phyloP scores from a whole-genome alignment of 768 basidiomycete genomes.

The Phaffia australis region DNA sequence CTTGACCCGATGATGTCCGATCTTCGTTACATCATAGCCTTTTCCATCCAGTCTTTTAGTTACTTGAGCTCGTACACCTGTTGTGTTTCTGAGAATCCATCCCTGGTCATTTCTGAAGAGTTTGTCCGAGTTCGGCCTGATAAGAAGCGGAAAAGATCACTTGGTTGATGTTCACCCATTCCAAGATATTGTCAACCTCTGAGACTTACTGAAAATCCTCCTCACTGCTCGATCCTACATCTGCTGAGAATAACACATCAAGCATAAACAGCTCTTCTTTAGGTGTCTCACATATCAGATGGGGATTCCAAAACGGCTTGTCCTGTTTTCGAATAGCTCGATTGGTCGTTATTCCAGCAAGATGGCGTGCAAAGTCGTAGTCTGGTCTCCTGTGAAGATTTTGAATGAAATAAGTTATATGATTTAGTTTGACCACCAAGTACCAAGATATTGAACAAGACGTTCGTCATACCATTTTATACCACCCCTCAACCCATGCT shows the following conservation, averaged over 20 bases:
- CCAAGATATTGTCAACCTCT: not conserved
- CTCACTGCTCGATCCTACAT: not conserved
- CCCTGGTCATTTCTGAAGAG: conserved; percentile 7
- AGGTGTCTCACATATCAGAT: not conserved
- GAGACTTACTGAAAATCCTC: conserved; percentile 16
- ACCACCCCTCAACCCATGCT: not conserved
- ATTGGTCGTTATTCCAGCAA: not conserved
- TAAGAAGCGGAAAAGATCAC: not conserved
- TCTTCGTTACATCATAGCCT: conserved; percentile 78
- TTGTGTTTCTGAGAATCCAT: not conserved
- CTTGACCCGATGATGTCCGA: conserved; percentile 68
- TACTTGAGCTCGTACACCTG: conserved; percentile 49
- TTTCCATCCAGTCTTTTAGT: conserved; percentile 67
- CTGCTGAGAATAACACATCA: conserved; percentile 14
- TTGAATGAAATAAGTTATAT: too few species aligned
- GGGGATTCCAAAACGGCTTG: conserved; percentile 1
- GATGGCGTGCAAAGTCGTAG: conserved; percentile 15
- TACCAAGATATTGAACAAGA: too few species aligned
- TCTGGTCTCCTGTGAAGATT: conserved; percentile 1
- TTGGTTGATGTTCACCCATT: not conserved
- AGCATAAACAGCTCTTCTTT: conserved; percentile 18
- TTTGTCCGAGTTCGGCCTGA: conserved; percentile 6
- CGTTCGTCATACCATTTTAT: not conserved
- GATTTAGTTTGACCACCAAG: too few species aligned
- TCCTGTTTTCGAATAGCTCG: not conserved